Evolutionary conservation across 2,329 filamentous ascomycete species (phyloP).

Genomic region (Fusarium albosuccineum): DNA sequence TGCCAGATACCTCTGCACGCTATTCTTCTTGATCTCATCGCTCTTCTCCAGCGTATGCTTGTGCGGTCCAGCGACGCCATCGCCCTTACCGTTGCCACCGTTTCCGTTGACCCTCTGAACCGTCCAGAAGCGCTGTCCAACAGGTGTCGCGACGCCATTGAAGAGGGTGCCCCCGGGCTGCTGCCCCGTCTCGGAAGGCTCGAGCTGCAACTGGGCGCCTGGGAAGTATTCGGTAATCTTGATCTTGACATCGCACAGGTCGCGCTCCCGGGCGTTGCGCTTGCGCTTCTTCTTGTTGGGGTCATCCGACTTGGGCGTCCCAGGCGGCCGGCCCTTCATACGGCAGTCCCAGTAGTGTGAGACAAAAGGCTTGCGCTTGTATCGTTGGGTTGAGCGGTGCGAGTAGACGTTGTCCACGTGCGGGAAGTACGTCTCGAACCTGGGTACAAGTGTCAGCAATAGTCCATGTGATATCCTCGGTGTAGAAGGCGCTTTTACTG

Average conservation of each 20-base stretch:
- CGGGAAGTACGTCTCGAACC: slow-evolving; percentile 84
- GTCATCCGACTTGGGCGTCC: slow-evolving; percentile 83
- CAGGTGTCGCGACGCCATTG: slow-evolving; percentile 39
- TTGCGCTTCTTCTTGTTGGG: slow-evolving; percentile 87
- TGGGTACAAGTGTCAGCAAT: slow-evolving; percentile 48
- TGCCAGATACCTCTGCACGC: slow-evolving; percentile 74
- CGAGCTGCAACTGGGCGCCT: slow-evolving; percentile 56
- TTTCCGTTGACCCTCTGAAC: slow-evolving; percentile 84
- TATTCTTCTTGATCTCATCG: slow-evolving; percentile 86
- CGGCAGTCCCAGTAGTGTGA: slow-evolving; percentile 90
- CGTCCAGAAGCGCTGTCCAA: slow-evolving; percentile 74
- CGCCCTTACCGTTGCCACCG: slow-evolving; percentile 78
- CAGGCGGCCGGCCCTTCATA: slow-evolving; percentile 82
- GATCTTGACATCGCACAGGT: slow-evolving; percentile 89
- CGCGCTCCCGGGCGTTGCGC: slow-evolving; percentile 78
- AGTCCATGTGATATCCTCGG: neutral
- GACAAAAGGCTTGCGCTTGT: slow-evolving; percentile 85
- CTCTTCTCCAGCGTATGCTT: slow-evolving; percentile 80
- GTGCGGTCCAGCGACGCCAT: slow-evolving; percentile 78
- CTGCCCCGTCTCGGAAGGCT: slow-evolving; percentile 10
- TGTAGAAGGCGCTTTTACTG: slow-evolving; percentile 63
- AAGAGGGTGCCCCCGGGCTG: slow-evolving; percentile 19
- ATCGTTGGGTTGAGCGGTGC: slow-evolving; percentile 83
- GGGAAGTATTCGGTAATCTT: slow-evolving; percentile 86
- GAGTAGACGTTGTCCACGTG: slow-evolving; percentile 89